Percentiles rank a stretch among this genome's conserved stretches.
phyloP scores from a whole-genome alignment of 495 filamentous ascomycete species.

The Alectoria sarmentosa region DNA sequence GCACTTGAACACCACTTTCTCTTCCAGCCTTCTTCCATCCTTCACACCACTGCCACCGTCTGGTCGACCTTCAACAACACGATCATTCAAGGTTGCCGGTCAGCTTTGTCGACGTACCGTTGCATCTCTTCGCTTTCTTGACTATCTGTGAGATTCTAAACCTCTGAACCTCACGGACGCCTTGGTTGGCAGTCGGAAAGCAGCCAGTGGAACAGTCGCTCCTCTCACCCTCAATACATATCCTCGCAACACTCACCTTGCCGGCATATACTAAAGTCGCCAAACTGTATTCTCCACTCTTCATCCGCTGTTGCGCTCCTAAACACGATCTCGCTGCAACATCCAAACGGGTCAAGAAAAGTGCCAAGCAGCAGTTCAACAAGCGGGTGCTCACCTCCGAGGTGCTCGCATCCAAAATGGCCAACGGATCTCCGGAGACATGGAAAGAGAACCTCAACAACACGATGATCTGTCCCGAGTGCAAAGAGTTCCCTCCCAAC shows the following conservation, averaged over 20 bases:
- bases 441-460: constrained; percentile 79
- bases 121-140: constrained; percentile 23
- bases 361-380: constrained; percentile 26
- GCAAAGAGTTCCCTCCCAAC: constrained; percentile 83
- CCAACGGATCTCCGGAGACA: constrained; percentile 33
- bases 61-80: constrained; percentile 23
- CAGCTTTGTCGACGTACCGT: constrained; percentile 17
- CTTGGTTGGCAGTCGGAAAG: constrained; percentile 33
- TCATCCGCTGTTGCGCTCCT: constrained; percentile 45
- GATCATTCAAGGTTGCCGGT: constrained; percentile 24
- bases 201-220: constrained; percentile 16
- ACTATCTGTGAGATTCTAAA: constrained; percentile 29
- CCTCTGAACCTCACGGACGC: constrained; percentile 29
- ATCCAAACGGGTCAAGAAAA: constrained; percentile 37
- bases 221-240: background rate
- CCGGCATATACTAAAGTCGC: constrained; percentile 30
- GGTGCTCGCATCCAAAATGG: constrained; percentile 24
- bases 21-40: constrained; percentile 9
- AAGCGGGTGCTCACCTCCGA: constrained; percentile 19
- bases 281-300: constrained; percentile 62
- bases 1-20: background rate
- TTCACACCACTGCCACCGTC: constrained; percentile 16
- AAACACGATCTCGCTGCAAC: constrained; percentile 41
- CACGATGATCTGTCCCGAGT: constrained; percentile 77
- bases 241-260: background rate